Evolutionary conservation across 1,139 yeast species (phyloP).

Genomic region (Yamadazyma sp.): DNA sequence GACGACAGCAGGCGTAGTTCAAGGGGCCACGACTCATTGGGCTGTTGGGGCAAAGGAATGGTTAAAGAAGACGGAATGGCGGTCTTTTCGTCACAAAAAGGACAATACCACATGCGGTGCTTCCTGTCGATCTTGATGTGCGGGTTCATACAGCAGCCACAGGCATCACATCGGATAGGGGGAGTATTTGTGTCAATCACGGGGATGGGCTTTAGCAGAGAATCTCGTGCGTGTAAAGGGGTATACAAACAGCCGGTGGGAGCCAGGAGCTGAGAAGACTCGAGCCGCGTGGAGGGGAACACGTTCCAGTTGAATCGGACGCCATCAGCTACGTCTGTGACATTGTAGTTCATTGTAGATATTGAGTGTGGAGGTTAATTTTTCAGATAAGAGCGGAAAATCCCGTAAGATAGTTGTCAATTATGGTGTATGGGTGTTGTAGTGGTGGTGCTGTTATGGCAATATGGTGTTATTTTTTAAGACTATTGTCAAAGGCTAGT

Average conservation of each 20-base stretch:
- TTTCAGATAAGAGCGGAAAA: no score
- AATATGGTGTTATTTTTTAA: no score
- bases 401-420: no score
- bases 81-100: constrained; percentile 30
- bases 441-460: no score
- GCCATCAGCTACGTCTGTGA: constrained; percentile 10
- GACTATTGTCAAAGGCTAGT: no score
- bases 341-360: constrained; percentile 12
- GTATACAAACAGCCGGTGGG: constrained; percentile 41
- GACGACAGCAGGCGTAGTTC: constrained; percentile 25
- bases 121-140: constrained; percentile 28
- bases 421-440: no score
- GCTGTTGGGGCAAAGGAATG: constrained; percentile 18
- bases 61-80: constrained; percentile 21
- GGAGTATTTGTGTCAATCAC: constrained; percentile 1
- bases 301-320: constrained; percentile 54
- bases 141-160: constrained; percentile 31
- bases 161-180: constrained; percentile 27
- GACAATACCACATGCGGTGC: constrained; percentile 43
- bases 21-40: constrained; percentile 25
- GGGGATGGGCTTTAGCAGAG: constrained; percentile 8
- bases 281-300: constrained; percentile 43
- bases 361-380: not conserved
- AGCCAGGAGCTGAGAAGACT: constrained; percentile 30
- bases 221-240: constrained; percentile 22